These are phyloP conservation scores for Puccinia hordei DNA, from an alignment of 1,284 basidiomycete genomes.

Conservation along the genomic window DNA sequence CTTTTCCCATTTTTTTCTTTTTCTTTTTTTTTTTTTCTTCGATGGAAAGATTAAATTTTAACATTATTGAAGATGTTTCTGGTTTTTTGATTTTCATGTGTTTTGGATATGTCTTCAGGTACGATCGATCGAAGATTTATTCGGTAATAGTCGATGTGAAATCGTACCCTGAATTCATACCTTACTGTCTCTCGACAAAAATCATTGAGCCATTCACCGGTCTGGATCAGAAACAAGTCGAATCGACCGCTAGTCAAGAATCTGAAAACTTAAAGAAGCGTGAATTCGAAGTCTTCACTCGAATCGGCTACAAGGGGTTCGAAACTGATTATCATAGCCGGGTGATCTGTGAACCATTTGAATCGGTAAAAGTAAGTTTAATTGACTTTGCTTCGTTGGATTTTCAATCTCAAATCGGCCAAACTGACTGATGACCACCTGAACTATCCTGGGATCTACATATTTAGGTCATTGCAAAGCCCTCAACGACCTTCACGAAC, in stretches of 20 bases:
- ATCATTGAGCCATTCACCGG: neutral
- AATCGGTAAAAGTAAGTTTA: neutral
- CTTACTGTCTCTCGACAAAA: slow-evolving; percentile 8
- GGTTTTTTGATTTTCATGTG: too few species aligned
- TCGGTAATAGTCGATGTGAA: slow-evolving; percentile 15
- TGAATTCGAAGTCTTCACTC: slow-evolving; percentile 1
- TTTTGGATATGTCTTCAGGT: neutral
- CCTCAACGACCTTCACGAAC: slow-evolving; percentile 4
- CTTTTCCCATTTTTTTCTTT: neutral
- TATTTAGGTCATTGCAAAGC: slow-evolving; percentile 15
- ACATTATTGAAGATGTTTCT: neutral
- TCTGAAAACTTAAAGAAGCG: neutral
- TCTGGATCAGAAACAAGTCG: neutral
- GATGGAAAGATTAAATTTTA: too few species aligned
- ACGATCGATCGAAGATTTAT: slow-evolving; percentile 22
- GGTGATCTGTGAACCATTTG: neutral
- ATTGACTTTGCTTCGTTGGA: neutral
- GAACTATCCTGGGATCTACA: neutral
- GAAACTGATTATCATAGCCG: slow-evolving; percentile 17
- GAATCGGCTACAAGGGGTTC: slow-evolving; percentile 17
- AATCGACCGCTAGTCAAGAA: neutral
- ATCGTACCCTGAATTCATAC: slow-evolving; percentile 20
- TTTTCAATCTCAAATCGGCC: neutral
- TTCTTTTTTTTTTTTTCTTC: too few species aligned
- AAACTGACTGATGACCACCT: neutral